phyloP scores from a whole-genome alignment of 805 yeast species.

The Candida pseudofarinosa region DNA sequence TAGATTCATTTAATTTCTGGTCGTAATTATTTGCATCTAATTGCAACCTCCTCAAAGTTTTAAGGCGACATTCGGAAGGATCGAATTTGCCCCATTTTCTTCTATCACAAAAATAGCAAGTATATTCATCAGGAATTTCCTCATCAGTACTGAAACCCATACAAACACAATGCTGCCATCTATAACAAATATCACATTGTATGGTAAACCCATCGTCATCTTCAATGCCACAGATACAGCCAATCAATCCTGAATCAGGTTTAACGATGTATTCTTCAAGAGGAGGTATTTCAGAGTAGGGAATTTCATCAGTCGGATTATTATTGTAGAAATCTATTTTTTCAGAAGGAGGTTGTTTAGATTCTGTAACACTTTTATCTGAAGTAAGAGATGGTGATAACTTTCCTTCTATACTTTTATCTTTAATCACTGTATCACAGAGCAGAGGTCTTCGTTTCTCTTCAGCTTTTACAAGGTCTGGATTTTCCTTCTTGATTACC shows the following conservation, averaged over 20 bases:
- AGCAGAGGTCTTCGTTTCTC: too few relatives aligned
- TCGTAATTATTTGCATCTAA: conserved; percentile 13
- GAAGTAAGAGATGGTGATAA: not conserved
- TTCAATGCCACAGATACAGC: conserved; percentile 82
- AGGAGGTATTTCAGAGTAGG: conserved; percentile 10
- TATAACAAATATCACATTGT: conserved; percentile 87
- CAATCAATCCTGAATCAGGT: conserved; percentile 80
- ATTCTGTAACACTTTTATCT: not conserved
- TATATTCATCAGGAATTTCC: conserved; percentile 75
- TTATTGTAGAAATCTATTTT: too few relatives aligned
- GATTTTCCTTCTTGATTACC: not conserved
- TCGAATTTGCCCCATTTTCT: conserved; percentile 42
- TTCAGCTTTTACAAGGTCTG: not conserved
- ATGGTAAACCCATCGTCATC: conserved; percentile 93
- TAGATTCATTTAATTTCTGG: conserved; percentile 1
- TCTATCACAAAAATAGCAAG: conserved; percentile 71
- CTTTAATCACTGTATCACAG: too few relatives aligned
- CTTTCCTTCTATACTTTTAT: too few relatives aligned
- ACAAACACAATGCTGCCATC: conserved; percentile 96
- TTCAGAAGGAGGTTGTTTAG: not conserved
- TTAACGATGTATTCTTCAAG: conserved; percentile 56
- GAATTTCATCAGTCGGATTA: not conserved
- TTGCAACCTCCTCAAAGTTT: conserved; percentile 29
- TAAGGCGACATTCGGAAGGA: conserved; percentile 27
- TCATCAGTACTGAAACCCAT: conserved; percentile 69